Conservation (phyloP, 257 asterid species). For the Schizonepeta tenuifolia region DNA sequence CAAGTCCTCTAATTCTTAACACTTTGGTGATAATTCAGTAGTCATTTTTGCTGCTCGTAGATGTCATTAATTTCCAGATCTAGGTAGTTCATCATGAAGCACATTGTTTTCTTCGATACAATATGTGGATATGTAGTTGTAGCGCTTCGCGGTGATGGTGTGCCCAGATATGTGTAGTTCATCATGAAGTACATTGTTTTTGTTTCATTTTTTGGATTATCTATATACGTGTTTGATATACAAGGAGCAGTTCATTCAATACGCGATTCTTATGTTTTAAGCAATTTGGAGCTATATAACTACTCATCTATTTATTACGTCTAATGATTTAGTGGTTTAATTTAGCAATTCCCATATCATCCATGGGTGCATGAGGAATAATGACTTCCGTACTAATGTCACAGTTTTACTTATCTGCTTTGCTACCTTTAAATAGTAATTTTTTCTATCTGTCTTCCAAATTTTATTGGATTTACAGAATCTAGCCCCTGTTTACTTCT, state of each 20-base stretch:
- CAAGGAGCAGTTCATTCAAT: not conserved
- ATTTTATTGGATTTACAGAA: not conserved
- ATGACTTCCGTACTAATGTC: not conserved
- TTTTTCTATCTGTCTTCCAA: not conserved
- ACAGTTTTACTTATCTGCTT: slow-evolving; percentile 9
- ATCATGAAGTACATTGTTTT: too few species aligned
- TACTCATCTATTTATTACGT: not conserved
- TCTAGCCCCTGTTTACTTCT: not conserved
- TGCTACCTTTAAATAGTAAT: not conserved
- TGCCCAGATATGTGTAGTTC: not conserved
- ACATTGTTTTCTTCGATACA: not conserved
- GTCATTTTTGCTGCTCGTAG: slow-evolving; percentile 8
- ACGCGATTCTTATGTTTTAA: not conserved
- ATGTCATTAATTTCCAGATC: slow-evolving; percentile 17
- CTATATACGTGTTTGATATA: too few species aligned
- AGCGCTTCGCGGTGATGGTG: slow-evolving; percentile 6
- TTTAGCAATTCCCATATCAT: not conserved
- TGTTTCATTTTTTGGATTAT: too few species aligned
- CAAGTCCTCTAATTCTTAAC: too few species aligned
- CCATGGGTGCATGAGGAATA: not conserved
- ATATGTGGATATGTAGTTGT: not conserved
- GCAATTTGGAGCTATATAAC: too few species aligned
- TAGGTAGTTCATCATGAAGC: slow-evolving; percentile 13
- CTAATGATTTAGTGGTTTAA: not conserved
- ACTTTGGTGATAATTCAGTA: not conserved